Evolutionary conservation across 108 stramenopile genomes (phyloP).

Genomic region (Nannochloropsis salina): DNA sequence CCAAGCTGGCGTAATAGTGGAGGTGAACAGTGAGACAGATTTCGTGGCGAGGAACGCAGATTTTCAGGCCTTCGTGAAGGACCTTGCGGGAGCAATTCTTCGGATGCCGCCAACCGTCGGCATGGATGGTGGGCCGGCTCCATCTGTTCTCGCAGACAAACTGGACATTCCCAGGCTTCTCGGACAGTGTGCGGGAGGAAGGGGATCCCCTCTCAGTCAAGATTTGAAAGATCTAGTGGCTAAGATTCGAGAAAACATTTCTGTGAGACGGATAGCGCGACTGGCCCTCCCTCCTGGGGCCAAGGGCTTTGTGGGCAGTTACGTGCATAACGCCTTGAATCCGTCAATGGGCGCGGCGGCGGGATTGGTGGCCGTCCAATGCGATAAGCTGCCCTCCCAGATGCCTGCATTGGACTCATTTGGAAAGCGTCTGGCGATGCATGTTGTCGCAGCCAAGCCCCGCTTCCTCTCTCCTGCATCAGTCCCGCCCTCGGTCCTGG

Average conservation of each 20-base stretch:
- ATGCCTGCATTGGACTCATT: constrained; percentile 13
- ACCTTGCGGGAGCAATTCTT: constrained; percentile 44
- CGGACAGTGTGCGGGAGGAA: neutral
- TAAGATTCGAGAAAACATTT: constrained; percentile 37
- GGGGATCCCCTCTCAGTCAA: constrained; percentile 30
- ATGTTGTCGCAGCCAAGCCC: constrained; percentile 82
- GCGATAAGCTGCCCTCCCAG: neutral
- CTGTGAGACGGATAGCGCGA: constrained; percentile 27
- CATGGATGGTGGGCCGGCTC: neutral
- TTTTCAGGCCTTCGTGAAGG: constrained; percentile 54
- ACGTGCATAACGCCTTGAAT: constrained; percentile 41
- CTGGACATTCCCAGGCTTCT: constrained; percentile 3
- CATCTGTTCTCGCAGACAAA: neutral
- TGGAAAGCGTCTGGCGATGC: constrained; percentile 82
- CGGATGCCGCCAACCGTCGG: neutral
- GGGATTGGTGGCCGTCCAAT: constrained; percentile 45
- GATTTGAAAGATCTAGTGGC: constrained; percentile 26
- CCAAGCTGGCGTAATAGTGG: constrained; percentile 37
- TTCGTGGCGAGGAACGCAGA: constrained; percentile 59
- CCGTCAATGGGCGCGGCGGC: constrained; percentile 36
- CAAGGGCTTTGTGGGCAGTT: constrained; percentile 30
- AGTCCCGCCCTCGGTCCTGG: constrained; percentile 26
- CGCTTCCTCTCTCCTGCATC: constrained; percentile 59
- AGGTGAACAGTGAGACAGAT: constrained; percentile 60
- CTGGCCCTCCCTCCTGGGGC: neutral